These are phyloP conservation scores for Trichoderma harzianum DNA, from an alignment of 2,329 filamentous ascomycete species.

Conservation along the genomic window DNA sequence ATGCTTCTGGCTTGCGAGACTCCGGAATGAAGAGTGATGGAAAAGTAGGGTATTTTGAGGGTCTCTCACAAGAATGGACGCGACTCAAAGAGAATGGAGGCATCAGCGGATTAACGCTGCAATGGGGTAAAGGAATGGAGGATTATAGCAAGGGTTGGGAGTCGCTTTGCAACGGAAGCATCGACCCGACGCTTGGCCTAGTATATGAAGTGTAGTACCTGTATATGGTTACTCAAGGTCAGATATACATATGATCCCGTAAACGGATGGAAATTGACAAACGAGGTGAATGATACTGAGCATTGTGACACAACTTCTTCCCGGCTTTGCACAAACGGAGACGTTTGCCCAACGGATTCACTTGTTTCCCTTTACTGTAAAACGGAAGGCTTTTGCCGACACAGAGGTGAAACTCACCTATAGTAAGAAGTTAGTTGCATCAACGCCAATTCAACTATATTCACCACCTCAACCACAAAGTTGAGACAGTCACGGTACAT, in stretches of 20 bases:
- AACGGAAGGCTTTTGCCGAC: not conserved
- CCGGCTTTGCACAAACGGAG: not conserved
- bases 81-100: not conserved
- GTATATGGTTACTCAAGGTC: not conserved
- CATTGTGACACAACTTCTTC: not conserved
- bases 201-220: not conserved
- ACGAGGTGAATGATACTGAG: not conserved
- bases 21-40: not conserved
- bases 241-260: not conserved
- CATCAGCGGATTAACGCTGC: not conserved
- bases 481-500: not conserved
- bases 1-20: not conserved
- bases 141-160: not conserved
- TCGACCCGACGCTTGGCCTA: not conserved
- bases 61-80: not conserved
- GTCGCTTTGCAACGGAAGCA: not conserved
- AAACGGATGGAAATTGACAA: not conserved
- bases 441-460: not conserved
- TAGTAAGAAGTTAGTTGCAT: not conserved
- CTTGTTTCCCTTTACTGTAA: not conserved
- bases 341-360: not conserved
- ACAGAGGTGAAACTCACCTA: not conserved
- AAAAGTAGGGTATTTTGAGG: not conserved
- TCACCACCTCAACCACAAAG: not conserved
- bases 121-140: conserved; percentile 2